phyloP scores from a whole-genome alignment of 495 filamentous ascomycete genomes.

The Daldinia grandis region DNA sequence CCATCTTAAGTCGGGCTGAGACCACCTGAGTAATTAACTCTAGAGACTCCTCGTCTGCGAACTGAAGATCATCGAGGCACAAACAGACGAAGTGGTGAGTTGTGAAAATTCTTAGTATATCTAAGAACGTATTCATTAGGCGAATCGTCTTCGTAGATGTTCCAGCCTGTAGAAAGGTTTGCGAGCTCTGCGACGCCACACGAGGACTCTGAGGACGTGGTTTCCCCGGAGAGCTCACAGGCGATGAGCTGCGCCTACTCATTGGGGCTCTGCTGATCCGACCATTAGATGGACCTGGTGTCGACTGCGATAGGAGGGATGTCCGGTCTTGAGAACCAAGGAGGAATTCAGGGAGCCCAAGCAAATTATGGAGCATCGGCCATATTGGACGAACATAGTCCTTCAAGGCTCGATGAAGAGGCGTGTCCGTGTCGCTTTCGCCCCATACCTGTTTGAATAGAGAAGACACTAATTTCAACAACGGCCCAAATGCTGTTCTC shows the following conservation, averaged over 20 bases:
- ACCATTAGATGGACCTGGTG: constrained; percentile 17
- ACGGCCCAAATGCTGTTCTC: constrained; percentile 82
- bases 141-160: constrained; percentile 77
- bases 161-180: constrained; percentile 75
- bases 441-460: constrained; percentile 92
- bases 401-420: constrained; percentile 80
- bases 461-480: constrained; percentile 80
- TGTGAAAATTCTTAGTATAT: constrained; percentile 81
- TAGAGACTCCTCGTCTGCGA: constrained; percentile 83
- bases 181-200: constrained; percentile 61
- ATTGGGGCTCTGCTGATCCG: constrained; percentile 32
- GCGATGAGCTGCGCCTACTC: constrained; percentile 55
- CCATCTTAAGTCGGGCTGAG: constrained; percentile 73
- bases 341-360: constrained; percentile 81
- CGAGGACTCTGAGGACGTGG: constrained; percentile 43
- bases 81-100: constrained; percentile 82
- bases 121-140: constrained; percentile 82
- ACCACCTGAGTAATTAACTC: constrained; percentile 82
- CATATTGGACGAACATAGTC: constrained; percentile 78
- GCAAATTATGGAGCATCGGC: constrained; percentile 76
- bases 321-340: constrained; percentile 53
- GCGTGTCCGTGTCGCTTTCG: constrained; percentile 82
- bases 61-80: constrained; percentile 86
- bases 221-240: constrained; percentile 46
- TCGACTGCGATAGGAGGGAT: constrained; percentile 34